phyloP scores from a whole-genome alignment of 441 rosid species.

The Adansonia grandidieri region DNA sequence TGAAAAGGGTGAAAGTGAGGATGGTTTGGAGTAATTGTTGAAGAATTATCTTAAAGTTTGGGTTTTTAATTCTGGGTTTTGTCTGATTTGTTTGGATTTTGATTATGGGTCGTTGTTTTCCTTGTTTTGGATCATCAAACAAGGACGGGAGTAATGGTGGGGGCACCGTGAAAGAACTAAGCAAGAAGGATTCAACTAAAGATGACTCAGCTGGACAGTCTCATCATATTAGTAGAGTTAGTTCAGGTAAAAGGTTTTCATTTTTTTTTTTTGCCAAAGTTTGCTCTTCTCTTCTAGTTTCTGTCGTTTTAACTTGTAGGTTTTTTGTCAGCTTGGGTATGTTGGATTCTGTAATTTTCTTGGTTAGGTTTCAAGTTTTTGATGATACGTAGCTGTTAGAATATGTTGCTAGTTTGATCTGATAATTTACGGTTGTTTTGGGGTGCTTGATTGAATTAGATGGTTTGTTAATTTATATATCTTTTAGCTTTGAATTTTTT shows the following conservation, averaged over 20 bases:
- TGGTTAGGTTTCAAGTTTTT: slow-evolving; percentile 32
- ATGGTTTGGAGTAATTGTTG: slow-evolving; percentile 26
- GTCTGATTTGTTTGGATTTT: slow-evolving; percentile 32
- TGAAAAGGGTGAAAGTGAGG: slow-evolving; percentile 2
- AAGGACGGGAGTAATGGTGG: slow-evolving; percentile 49
- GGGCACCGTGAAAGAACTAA: slow-evolving; percentile 60
- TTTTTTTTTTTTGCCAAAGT: slow-evolving; percentile 10
- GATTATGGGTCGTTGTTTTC: slow-evolving; percentile 80
- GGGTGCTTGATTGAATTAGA: slow-evolving; percentile 3
- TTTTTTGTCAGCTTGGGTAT: slow-evolving; percentile 29
- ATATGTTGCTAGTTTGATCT: slow-evolving; percentile 48
- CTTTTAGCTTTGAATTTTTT: slow-evolving; percentile 18
- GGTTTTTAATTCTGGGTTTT: slow-evolving; percentile 33
- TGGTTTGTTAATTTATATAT: slow-evolving; percentile 23
- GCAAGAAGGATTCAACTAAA: slow-evolving; percentile 73
- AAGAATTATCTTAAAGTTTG: slow-evolving; percentile 34
- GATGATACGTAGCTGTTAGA: slow-evolving; percentile 28
- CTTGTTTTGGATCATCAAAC: slow-evolving; percentile 94
- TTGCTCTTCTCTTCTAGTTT: slow-evolving; percentile 19
- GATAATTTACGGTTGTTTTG: slow-evolving; percentile 23
- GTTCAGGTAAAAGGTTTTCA: slow-evolving; percentile 58
- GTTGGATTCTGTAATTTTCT: slow-evolving; percentile 40
- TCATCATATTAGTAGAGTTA: slow-evolving; percentile 56
- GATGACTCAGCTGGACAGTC: slow-evolving; percentile 78
- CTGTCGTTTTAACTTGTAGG: slow-evolving; percentile 3